Base-by-base conservation (phyloP, 768 basidiomycete genomes). In the Cystobasidium ongulense region DNA sequence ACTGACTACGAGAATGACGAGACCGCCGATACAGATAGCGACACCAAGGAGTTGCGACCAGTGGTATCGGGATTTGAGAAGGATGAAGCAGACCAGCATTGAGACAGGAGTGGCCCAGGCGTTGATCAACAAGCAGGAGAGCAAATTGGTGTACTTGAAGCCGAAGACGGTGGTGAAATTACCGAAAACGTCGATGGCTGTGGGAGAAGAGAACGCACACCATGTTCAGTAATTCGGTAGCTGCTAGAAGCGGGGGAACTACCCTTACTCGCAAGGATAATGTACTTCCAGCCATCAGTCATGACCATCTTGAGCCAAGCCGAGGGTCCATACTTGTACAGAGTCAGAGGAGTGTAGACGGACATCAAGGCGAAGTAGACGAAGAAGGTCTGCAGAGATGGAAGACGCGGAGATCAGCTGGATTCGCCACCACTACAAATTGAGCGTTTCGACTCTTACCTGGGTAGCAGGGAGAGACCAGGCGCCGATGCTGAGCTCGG, bases 271-370 rank as follows among this genome's bases (percentile, higher is more conserved):
- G 46, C 77, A 8, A 78, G 72, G 36, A 78, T 68, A 23, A 72
- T 39, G 74, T 78, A 79, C 50, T 78, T 78, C 77, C 77, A 79
- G 0, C 76, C 77, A 46, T 78, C 77, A 25, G 74, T 77, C n/a
- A 61, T 23, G 63, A 79, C n/a, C 66, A 79, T 77, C 39, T 64
- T 74, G 46, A 50, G 41, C 75, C 75, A 79, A 13, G 74, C 77
- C n/a, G 68, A 74, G 39, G 67, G 74, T 1, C 77, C 77, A 53
- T 78, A 78, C 35, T 72, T 67, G 71, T 78, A 79, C 36, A 79
- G 74, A 0, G 78, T 79, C 57, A 74, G 74, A 0, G 78, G 76
- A 17, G 78, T 76, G 63, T 76, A 77, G 53, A 76, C 46, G 29
- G 61, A 27, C 67, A 72, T 74, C 52, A 77, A 61, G 64, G 71